Conservation (phyloP, 2,329 filamentous ascomycete genomes). For the Endoconidiophora polonica region DNA sequence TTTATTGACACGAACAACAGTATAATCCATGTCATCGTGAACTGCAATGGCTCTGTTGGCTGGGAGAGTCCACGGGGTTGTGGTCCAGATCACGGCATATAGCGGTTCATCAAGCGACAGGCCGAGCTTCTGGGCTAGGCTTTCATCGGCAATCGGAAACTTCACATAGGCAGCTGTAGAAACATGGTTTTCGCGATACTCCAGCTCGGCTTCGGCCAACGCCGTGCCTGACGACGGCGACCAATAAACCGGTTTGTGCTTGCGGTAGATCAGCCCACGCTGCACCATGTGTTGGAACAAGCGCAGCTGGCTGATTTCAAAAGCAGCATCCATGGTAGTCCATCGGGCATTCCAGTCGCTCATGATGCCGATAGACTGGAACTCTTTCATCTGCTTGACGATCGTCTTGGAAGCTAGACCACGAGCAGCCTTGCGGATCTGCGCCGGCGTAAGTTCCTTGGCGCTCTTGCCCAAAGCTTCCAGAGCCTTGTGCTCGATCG, state of each 20-base stretch:
- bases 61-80: slow-evolving; percentile 91
- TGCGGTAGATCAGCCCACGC: slow-evolving; percentile 57
- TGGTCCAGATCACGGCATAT: slow-evolving; percentile 91
- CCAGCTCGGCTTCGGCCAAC: slow-evolving; percentile 68
- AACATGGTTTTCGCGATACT: slow-evolving; percentile 60
- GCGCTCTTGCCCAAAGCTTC: slow-evolving; percentile 26
- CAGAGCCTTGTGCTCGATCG: slow-evolving; percentile 91
- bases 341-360: slow-evolving; percentile 63
- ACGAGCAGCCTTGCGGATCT: slow-evolving; percentile 47
- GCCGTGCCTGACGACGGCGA: slow-evolving; percentile 64
- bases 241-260: slow-evolving; percentile 76
- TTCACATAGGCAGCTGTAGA: slow-evolving; percentile 64
- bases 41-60: slow-evolving; percentile 84
- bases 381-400: slow-evolving; percentile 54
- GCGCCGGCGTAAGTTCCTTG: slow-evolving; percentile 30
- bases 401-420: slow-evolving; percentile 52
- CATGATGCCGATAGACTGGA: slow-evolving; percentile 62
- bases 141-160: slow-evolving; percentile 46
- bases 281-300: slow-evolving; percentile 62
- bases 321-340: slow-evolving; percentile 61
- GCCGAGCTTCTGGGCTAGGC: slow-evolving; percentile 5
- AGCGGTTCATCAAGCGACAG: slow-evolving; percentile 30
- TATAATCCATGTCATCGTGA: slow-evolving; percentile 57
- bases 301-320: slow-evolving; percentile 57
- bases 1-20: slow-evolving; percentile 39